phyloP scores from a whole-genome alignment of 2,329 filamentous ascomycete species.

The Lachnellula cervina region DNA sequence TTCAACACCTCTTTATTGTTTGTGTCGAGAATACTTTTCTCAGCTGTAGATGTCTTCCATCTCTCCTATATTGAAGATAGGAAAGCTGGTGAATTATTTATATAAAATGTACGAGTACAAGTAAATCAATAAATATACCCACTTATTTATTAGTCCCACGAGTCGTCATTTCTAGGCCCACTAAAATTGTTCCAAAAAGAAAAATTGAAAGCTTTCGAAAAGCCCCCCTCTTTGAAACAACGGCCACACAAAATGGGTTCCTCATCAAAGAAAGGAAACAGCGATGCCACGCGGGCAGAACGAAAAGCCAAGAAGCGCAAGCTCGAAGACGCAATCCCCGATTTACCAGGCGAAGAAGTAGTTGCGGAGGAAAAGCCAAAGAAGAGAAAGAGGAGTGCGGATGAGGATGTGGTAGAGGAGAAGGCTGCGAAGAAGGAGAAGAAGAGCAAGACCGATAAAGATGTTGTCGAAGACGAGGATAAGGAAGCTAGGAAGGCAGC shows the following conservation, averaged over 20 bases:
- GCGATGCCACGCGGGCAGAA: conserved; percentile 28
- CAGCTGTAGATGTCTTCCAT: no score
- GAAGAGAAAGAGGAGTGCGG: conserved; percentile 3
- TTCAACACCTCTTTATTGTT: no score
- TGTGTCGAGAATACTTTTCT: no score
- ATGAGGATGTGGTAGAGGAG: conserved; percentile 20
- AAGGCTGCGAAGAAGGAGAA: conserved; percentile 15
- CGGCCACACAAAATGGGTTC: conserved; percentile 18
- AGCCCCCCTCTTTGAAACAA: neutral
- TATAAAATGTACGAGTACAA: no score
- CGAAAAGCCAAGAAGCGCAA: conserved; percentile 33
- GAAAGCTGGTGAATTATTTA: neutral
- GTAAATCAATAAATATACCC: neutral
- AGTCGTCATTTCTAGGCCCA: neutral
- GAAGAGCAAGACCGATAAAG: conserved; percentile 15
- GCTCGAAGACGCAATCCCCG: conserved; percentile 31
- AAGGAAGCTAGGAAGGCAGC: conserved; percentile 7
- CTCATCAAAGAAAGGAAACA: conserved; percentile 13
- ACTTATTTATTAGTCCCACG: neutral
- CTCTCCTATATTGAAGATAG: no score
- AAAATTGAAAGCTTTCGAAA: neutral
- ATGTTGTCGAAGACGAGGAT: neutral
- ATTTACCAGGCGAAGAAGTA: conserved; percentile 28
- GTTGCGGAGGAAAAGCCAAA: conserved; percentile 24
- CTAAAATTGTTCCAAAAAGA: neutral